These are phyloP conservation scores for Chrysosporium keratinophilum DNA, from an alignment of 2,329 filamentous ascomycete genomes.

Conservation along the genomic window DNA sequence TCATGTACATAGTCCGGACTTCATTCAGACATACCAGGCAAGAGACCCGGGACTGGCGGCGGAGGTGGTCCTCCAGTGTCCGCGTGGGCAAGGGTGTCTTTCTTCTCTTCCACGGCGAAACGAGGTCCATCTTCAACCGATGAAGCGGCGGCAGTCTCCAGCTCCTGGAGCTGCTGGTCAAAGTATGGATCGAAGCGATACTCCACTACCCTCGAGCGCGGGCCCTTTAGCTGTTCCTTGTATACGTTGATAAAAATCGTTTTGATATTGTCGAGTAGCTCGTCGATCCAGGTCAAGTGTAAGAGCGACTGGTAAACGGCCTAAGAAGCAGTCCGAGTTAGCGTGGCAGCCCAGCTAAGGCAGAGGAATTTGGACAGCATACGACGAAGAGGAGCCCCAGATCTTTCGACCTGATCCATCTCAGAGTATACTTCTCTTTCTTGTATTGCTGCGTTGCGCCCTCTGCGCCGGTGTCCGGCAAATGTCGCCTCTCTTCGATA, in stretches of 20 bases:
- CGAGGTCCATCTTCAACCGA: conserved; percentile 39
- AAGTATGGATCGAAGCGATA: conserved; percentile 91
- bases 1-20: neutral
- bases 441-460: conserved; percentile 62
- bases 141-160: conserved; percentile 40
- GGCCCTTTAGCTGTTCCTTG: conserved; percentile 71
- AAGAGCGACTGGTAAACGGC: conserved; percentile 94
- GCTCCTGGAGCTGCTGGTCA: conserved; percentile 77
- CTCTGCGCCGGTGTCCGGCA: conserved; percentile 44
- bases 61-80: conserved; percentile 42
- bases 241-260: conserved; percentile 88
- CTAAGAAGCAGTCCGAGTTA: conserved; percentile 37
- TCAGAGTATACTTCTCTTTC: conserved; percentile 86
- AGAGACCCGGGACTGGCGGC: conserved; percentile 43
- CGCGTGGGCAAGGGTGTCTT: conserved; percentile 39
- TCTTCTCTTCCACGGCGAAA: conserved; percentile 31
- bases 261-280: conserved; percentile 87
- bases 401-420: conserved; percentile 89
- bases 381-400: conserved; percentile 92
- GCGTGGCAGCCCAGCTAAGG: neutral
- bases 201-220: conserved; percentile 65
- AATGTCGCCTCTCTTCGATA: conserved; percentile 77
- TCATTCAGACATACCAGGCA: conserved; percentile 34
- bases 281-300: conserved; percentile 93
- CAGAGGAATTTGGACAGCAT: conserved; percentile 24